A percentile compares a stretch with the other conserved stretches of the same genome.
These are phyloP conservation scores for Trichosanthes cucumerina DNA, from an alignment of 306 rosid genomes.

Conservation along the genomic window DNA sequence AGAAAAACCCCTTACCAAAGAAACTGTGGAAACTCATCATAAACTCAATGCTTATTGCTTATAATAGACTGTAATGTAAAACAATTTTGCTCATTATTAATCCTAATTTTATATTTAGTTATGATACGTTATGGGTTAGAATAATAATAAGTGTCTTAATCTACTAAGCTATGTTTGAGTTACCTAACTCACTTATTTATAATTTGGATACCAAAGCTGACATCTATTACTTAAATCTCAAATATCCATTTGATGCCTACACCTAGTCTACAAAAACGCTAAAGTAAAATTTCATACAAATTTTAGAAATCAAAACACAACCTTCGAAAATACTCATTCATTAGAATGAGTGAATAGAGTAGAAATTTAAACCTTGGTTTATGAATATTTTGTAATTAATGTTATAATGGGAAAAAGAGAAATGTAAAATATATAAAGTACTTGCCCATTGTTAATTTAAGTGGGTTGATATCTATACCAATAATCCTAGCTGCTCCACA, in stretches of 20 bases:
- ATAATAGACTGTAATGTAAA: not conserved
- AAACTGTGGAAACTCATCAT: not conserved
- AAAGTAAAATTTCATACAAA: too few species aligned
- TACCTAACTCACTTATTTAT: too few species aligned
- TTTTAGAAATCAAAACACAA: too few species aligned
- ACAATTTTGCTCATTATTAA: too few species aligned
- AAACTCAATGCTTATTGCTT: not conserved
- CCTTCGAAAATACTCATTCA: too few species aligned
- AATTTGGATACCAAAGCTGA: not conserved
- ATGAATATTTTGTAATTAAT: too few species aligned
- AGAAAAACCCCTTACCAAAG: not conserved
- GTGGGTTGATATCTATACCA: conserved; percentile 64
- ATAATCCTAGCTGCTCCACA: conserved; percentile 74
- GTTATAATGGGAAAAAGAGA: not conserved
- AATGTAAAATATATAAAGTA: not conserved
- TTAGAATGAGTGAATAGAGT: not conserved
- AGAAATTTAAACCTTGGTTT: not conserved
- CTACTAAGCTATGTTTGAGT: too few species aligned
- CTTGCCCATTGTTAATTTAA: conserved; percentile 56
- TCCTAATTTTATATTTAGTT: not conserved
- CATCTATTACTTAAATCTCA: not conserved
- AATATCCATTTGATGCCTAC: not conserved
- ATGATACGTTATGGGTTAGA: not conserved
- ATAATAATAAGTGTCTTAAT: too few species aligned
- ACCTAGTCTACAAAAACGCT: too few species aligned